Conservation (phyloP, 2,329 filamentous ascomycete species). For the Endoconidiophora polonica region DNA sequence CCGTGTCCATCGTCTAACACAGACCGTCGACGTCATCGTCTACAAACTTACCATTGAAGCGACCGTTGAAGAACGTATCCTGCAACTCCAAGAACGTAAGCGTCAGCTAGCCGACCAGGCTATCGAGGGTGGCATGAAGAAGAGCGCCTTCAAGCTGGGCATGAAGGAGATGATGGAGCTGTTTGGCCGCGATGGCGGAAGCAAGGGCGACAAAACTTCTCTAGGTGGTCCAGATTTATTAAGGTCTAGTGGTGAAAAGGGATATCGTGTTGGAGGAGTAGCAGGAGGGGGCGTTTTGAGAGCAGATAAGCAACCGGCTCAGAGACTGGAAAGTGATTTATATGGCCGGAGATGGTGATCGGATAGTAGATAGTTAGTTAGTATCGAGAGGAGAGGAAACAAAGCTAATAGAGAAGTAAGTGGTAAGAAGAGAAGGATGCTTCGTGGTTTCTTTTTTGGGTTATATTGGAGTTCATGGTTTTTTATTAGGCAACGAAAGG, state of each 20-base stretch:
- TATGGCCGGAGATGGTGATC: conserved; percentile 28
- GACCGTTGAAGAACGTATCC: conserved; percentile 83
- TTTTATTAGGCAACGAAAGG: too few relatives aligned
- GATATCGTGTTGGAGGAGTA: conserved; percentile 7
- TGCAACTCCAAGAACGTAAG: conserved; percentile 91
- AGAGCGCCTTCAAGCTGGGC: conserved; percentile 62
- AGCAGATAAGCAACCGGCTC: conserved; percentile 12
- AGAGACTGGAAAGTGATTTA: conserved; percentile 23
- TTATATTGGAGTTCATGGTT: neutral
- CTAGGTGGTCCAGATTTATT: neutral
- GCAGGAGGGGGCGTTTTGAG: conserved; percentile 16
- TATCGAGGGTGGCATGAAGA: conserved; percentile 66
- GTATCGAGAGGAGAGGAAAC: neutral
- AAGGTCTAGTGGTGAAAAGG: conserved; percentile 11
- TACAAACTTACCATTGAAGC: conserved; percentile 81
- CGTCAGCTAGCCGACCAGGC: conserved; percentile 78
- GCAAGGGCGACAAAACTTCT: conserved; percentile 6
- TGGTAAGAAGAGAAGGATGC: neutral
- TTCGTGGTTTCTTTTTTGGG: neutral
- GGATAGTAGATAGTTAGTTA: neutral
- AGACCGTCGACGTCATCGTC: conserved; percentile 84
- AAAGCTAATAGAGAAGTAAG: too few relatives aligned
- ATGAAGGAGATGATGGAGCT: conserved; percentile 87
- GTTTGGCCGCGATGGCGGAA: conserved; percentile 42
- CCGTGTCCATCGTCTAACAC: conserved; percentile 92